Evolutionary conservation across 352 stramenopile species (phyloP), one percentile per base, ranked within the genome.

Genomic region (Blastocystis hominis): DNA sequence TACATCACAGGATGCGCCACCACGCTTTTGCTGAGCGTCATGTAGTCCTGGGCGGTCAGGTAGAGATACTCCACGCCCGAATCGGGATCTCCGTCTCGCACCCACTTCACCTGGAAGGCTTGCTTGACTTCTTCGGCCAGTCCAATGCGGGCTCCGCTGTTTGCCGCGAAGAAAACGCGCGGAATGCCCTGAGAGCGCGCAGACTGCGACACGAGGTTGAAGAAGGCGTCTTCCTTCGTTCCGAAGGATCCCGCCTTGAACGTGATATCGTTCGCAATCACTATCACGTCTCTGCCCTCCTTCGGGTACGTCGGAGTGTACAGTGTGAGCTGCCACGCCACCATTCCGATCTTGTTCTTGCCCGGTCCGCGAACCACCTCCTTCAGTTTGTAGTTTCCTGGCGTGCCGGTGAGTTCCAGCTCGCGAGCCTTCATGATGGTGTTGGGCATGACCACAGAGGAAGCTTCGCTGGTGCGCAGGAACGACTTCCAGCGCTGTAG

Each of bases 201-300:
- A 84, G 95, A 94, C 91, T 98, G 95, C 42, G 94, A 98, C 38
- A 95, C 97, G 59, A 98, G 90, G 89, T 98, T 96, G 89, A 99
- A 99, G 5, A 99, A 92, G 72, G 95, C 93, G 92, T 99, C 97
- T 90, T 99, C 97, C 42, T 93, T 91, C 30, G 96, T 99, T 84
- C 97, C 97, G 89, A 99, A 99, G 68, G 95, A 98, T 46, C 97
- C 97, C 59, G 96, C 96, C 90, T 98, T 97, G 91, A 97, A 94
- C 40, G 97, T 99, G 89, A 99, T 99, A 89, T 99, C 97, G 91
- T 99, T 99, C 61, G 96, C 94, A 91, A 99, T 99, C 64, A 99
- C 90, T 20, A 99, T 92, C 54, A 99, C 90, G 91, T 99, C 94
- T 70, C 97, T 94, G 56, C 96, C 96, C 64, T 47, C 56, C 54